Conservation (phyloP, 441 rosid species). For the Gossypium trilobum region DNA sequence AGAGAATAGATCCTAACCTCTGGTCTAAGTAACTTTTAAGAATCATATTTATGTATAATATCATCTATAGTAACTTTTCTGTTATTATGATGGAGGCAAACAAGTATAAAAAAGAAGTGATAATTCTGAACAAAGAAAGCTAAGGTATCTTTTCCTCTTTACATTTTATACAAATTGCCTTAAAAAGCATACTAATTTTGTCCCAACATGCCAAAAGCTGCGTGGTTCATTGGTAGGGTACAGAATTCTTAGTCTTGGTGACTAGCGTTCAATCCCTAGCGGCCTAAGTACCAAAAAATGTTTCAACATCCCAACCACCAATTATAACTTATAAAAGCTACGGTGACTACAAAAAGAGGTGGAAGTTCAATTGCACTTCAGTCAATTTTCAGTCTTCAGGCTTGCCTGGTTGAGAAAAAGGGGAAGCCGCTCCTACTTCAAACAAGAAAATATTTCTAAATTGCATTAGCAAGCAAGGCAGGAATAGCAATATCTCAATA, state of each 20-base stretch:
- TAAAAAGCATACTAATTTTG: background rate
- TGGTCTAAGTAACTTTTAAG: background rate
- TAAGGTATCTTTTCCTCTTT: background rate
- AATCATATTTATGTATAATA: background rate
- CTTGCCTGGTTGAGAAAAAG: background rate
- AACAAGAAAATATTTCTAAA: slow-evolving; percentile 1
- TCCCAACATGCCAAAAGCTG: background rate
- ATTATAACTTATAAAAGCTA: background rate
- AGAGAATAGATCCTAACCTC: background rate
- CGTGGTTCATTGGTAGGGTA: background rate
- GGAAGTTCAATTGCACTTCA: background rate
- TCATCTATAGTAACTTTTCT: background rate
- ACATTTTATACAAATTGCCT: background rate
- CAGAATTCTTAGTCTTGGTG: background rate
- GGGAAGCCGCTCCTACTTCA: background rate
- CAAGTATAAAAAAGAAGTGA: background rate
- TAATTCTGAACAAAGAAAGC: background rate
- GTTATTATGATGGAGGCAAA: background rate
- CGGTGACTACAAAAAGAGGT: background rate
- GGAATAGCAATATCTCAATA: background rate
- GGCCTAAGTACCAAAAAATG: background rate
- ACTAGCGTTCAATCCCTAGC: background rate
- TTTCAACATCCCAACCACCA: background rate
- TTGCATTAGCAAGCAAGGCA: background rate
- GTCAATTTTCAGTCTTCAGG: background rate